A percentile compares a stretch with the other conserved stretches of the same genome.
phyloP scores from a whole-genome alignment of 371 early-diverging fungal genomes.

The Mortierella polycephala region DNA sequence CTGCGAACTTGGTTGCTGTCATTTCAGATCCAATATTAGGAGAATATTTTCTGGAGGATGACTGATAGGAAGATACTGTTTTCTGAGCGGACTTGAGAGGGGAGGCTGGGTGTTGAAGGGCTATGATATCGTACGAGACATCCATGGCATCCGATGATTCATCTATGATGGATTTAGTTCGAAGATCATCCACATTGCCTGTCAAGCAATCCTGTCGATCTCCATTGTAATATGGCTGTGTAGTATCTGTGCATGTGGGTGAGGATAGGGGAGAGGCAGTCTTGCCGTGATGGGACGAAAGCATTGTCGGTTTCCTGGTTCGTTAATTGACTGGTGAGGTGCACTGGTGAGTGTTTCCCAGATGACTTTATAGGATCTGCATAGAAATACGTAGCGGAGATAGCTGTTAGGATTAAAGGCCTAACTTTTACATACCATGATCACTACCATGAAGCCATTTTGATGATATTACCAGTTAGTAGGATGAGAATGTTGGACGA shows the following conservation, averaged over 20 bases:
- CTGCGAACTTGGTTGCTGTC: not conserved
- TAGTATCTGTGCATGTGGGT: conserved; percentile 5
- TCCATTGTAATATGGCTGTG: conserved; percentile 17
- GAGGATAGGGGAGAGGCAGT: conserved; percentile 6
- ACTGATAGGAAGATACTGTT: not conserved
- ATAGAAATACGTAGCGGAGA: not conserved
- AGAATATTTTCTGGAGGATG: conserved; percentile 1
- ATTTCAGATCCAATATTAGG: not conserved
- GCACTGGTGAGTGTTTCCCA: not conserved
- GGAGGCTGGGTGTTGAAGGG: not conserved
- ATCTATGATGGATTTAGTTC: conserved; percentile 3
- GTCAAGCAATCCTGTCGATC: not conserved
- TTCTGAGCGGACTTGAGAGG: conserved; percentile 6
- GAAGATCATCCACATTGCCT: conserved; percentile 2
- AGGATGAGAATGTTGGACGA: too few species aligned
- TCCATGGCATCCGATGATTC: conserved; percentile 20
- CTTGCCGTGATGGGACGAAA: conserved; percentile 45
- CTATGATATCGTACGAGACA: not conserved
- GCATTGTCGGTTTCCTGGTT: conserved; percentile 17
- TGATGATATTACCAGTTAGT: too few species aligned
- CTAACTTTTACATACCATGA: too few species aligned
- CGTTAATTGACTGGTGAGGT: not conserved
- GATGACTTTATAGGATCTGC: not conserved
- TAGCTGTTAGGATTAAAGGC: too few species aligned
- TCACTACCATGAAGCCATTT: too few species aligned